These are phyloP conservation scores for Fusarium algeriense DNA, from an alignment of 2,329 filamentous ascomycete species.

Conservation along the genomic window DNA sequence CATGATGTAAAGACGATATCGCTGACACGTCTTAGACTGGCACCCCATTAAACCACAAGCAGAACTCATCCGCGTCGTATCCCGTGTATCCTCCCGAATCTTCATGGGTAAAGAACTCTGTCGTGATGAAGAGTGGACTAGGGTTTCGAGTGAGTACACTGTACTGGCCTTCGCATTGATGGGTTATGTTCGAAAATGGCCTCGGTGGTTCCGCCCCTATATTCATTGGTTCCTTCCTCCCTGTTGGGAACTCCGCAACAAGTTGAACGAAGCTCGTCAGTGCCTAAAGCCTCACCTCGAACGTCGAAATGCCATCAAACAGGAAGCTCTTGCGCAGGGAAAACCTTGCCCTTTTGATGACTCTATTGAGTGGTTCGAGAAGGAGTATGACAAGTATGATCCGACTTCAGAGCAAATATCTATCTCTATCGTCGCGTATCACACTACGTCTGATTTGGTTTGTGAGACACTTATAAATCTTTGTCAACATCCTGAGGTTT, in stretches of 20 bases:
- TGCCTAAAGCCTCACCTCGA: neutral
- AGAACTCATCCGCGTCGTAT: neutral
- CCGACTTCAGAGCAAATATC: constrained; percentile 28
- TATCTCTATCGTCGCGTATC: constrained; percentile 63
- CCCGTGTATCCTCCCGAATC: constrained; percentile 6
- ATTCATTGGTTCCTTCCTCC: constrained; percentile 58
- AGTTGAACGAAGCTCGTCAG: constrained; percentile 43
- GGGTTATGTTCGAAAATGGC: constrained; percentile 54
- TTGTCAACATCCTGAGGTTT: constrained; percentile 54
- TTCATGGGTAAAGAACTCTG: constrained; percentile 54
- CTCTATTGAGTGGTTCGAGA: constrained; percentile 67
- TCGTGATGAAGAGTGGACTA: constrained; percentile 61
- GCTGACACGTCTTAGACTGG: too few relatives aligned
- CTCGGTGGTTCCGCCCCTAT: constrained; percentile 59
- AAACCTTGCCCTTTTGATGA: constrained; percentile 47
- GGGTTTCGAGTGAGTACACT: constrained; percentile 60
- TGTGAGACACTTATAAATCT: constrained; percentile 46
- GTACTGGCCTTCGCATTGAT: constrained; percentile 49
- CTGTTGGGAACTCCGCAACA: constrained; percentile 49
- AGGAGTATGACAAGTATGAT: constrained; percentile 52
- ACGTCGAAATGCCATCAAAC: constrained; percentile 50
- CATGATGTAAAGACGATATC: too few relatives aligned
- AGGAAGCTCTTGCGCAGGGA: neutral
- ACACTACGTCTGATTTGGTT: constrained; percentile 60
- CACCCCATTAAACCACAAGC: rapidly evolving